Evolutionary conservation across 352 stramenopile genomes (phyloP).

Genomic region (Pythium folliculosum): DNA sequence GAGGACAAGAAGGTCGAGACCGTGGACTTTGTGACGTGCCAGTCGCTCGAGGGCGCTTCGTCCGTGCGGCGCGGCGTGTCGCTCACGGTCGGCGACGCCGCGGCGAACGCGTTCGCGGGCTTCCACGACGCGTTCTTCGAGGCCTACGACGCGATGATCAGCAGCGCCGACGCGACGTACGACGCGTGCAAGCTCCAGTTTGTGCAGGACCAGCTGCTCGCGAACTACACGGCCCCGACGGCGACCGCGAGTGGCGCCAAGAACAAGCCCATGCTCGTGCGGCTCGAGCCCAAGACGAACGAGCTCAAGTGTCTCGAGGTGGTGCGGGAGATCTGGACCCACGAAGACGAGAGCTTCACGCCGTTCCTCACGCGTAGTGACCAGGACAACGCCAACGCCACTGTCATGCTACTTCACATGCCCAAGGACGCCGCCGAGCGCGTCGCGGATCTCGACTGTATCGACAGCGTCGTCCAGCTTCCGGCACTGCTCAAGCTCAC

Average conservation of each 20-base stretch:
- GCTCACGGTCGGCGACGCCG: conserved; percentile 40
- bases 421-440: conserved; percentile 40
- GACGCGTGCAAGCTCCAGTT: conserved; percentile 74
- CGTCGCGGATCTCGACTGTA: conserved; percentile 49
- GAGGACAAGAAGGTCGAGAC: conserved; percentile 53
- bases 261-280: conserved; percentile 57
- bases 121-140: conserved; percentile 62
- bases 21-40: conserved; percentile 54
- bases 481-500: conserved; percentile 75
- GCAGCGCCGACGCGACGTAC: conserved; percentile 46
- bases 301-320: conserved; percentile 47
- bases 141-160: conserved; percentile 67
- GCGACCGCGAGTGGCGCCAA: conserved; percentile 21
- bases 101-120: conserved; percentile 44
- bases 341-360: conserved; percentile 48
- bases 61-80: conserved; percentile 41
- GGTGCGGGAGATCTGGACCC: conserved; percentile 50
- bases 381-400: conserved; percentile 39
- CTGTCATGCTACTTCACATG: conserved; percentile 63
- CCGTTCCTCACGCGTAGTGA: conserved; percentile 73
- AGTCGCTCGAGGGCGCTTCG: conserved; percentile 7
- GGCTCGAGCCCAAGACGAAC: conserved; percentile 37
- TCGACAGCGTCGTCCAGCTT: conserved; percentile 52
- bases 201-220: conserved; percentile 54
- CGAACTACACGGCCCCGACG: conserved; percentile 34